A percentile compares a stretch with the other conserved stretches of the same genome.
phyloP scores from a whole-genome alignment of 1,284 basidiomycete genomes.

The Ceratobasidium sp. region DNA sequence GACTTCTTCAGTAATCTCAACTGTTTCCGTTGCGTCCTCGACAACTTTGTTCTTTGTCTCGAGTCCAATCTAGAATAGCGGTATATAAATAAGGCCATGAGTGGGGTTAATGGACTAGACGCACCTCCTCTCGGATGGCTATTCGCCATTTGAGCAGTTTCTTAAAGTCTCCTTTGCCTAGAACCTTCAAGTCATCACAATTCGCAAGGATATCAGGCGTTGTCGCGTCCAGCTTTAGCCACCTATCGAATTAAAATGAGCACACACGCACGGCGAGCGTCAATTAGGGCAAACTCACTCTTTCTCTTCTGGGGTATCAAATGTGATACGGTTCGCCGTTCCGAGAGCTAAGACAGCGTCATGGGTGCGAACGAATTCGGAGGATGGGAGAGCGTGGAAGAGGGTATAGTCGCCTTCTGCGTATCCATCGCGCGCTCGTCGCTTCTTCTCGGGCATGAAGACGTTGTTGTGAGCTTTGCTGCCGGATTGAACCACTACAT shows the following conservation, averaged over 20 bases:
- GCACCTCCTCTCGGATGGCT: constrained; percentile 82
- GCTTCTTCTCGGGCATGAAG: constrained; percentile 95
- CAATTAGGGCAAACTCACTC: constrained; percentile 59
- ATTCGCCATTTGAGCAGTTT: constrained; percentile 90
- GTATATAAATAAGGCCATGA: constrained; percentile 26
- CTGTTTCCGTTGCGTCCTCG: constrained; percentile 80
- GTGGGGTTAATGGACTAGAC: constrained; percentile 41
- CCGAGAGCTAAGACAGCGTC: constrained; percentile 89
- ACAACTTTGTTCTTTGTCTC: constrained; percentile 78
- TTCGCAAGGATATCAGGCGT: constrained; percentile 84
- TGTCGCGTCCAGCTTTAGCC: constrained; percentile 78
- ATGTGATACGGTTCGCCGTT: constrained; percentile 84
- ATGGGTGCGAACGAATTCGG: constrained; percentile 73
- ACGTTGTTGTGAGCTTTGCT: constrained; percentile 78
- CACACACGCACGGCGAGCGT: constrained; percentile 24
- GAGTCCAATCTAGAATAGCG: constrained; percentile 73
- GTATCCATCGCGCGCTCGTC: constrained; percentile 93
- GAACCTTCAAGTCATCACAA: constrained; percentile 92
- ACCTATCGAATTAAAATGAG: constrained; percentile 58
- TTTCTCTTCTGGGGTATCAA: constrained; percentile 86
- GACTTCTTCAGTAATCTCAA: constrained; percentile 77
- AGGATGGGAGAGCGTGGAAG: constrained; percentile 78
- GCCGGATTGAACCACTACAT: constrained; percentile 30
- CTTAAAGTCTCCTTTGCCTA: constrained; percentile 99
- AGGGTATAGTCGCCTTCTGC: constrained; percentile 94